Base-by-base conservation (phyloP, 1,284 basidiomycete species). In the Cryptococcus wingfieldii region DNA sequence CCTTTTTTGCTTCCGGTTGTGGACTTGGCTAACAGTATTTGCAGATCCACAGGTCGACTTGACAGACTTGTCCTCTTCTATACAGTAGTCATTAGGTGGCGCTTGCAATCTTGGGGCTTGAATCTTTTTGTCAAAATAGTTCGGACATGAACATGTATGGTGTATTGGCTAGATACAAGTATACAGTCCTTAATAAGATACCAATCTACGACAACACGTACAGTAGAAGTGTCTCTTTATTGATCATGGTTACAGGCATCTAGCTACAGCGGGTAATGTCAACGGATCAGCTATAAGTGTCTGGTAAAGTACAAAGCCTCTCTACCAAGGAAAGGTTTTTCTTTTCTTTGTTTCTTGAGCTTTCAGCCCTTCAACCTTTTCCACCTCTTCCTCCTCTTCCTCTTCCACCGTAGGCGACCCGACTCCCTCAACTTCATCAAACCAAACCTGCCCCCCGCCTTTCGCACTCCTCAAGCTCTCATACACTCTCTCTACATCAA, bases 41-140 rank as follows among this genome's bases (percentile, higher is more conserved):
- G 18, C 55, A 72, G 69, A 76, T 59, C 76, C 76, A 3, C 71
- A 76, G 64, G 74, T 77, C 42, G 76, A 77, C 60, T 56, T 76
- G 45, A 69, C 68, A 28, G 74, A 77, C 61, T 59, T 77, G 47
- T 73, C 78, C 25, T 71, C 69, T 48, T 75, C 72, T 6, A 54
- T 67, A 7, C 63, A 34, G 5, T 34, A 34, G 31, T 8, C 31
- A 34, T 8, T 31, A 1, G 31, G 31, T 31, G 31, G 31, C 10
- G 5, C 10, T 34, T 34, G 31, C 31, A 34, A 34, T 34, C 31
- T 34, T 10, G 31, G 31, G 31, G 10, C 10, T 10, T 44, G 14
- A 23, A 19, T 18, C 12, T 25, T 44, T 44, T 14, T 44, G 42
- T 13, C 12, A 13, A 4, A 19, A 19, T 18, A 25, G 18, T 12